A percentile compares a stretch with the other conserved stretches of the same genome.
Evolutionary conservation across 129 eudicot species (phyloP).

Genomic region (Silybum marianum): DNA sequence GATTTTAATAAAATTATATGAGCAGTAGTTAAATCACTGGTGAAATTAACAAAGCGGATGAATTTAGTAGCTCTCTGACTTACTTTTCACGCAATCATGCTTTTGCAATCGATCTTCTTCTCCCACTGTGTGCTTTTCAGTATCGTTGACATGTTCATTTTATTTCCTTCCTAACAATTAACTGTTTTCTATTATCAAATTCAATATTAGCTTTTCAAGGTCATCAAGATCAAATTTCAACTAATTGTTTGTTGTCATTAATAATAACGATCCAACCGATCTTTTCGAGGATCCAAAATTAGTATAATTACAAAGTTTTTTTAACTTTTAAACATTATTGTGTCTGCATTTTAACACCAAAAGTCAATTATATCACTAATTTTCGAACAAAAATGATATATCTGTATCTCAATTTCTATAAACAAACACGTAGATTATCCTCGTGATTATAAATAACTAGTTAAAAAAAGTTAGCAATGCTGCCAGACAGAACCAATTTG

Average conservation of each 20-base stretch:
- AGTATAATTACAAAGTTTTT: neutral
- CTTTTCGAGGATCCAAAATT: conserved; percentile 11
- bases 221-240: neutral
- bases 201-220: neutral
- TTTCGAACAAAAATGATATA: neutral
- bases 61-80: conserved; percentile 6
- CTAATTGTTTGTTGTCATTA: neutral
- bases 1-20: too few species aligned
- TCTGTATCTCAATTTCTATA: neutral
- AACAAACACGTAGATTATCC: neutral
- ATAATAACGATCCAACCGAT: neutral
- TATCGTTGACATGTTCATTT: conserved; percentile 1
- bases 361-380: neutral
- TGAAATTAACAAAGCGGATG: too few species aligned
- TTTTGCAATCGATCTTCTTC: conserved; percentile 23
- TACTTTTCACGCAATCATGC: conserved; percentile 35
- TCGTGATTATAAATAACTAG: neutral
- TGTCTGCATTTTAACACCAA: conserved; percentile 10
- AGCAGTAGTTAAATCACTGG: too few species aligned
- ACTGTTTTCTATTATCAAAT: neutral
- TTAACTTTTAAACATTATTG: neutral
- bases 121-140: conserved; percentile 12
- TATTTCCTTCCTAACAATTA: conserved; percentile 6
- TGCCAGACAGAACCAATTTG: neutral
- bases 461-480: conserved; percentile 9